Conservation (phyloP, 345 rosid species). For the Cardamine chenopodiifolia region DNA sequence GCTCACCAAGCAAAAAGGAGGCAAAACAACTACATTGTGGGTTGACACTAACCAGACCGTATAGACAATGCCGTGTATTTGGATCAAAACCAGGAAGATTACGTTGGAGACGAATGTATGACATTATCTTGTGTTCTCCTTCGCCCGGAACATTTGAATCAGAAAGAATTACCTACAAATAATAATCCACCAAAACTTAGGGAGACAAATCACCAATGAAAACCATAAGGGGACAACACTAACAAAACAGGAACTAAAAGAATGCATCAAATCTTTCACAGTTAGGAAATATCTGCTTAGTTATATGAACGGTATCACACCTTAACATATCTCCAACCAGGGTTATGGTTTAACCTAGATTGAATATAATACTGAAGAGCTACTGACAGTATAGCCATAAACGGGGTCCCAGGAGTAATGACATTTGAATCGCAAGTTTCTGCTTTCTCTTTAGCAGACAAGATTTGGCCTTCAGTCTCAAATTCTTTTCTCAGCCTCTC, state of each 20-base stretch:
- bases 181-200: conserved; percentile 63
- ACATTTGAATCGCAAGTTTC: conserved; percentile 94
- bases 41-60: conserved; percentile 74
- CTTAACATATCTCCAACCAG: conserved; percentile 87
- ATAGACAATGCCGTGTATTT: conserved; percentile 92
- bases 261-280: conserved; percentile 4
- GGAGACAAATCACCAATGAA: conserved; percentile 59
- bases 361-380: conserved; percentile 93
- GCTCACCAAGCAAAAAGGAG: conserved; percentile 12
- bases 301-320: conserved; percentile 48
- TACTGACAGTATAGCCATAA: conserved; percentile 86
- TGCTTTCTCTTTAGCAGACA: conserved; percentile 69
- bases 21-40: conserved; percentile 8
- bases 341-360: conserved; percentile 75
- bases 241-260: conserved; percentile 39
- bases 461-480: conserved; percentile 62
- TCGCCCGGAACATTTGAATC: conserved; percentile 97
- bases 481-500: conserved; percentile 80
- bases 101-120: conserved; percentile 86
- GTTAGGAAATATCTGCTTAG: conserved; percentile 17
- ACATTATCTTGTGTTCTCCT: conserved; percentile 99
- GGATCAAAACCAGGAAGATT: conserved; percentile 85
- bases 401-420: conserved; percentile 94
- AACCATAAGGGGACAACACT: conserved; percentile 43
- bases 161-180: conserved; percentile 96